Evolutionary conservation across 768 basidiomycete genomes (phyloP), one percentile per base, ranked within the genome.

Genomic region (Calocybe indica): DNA sequence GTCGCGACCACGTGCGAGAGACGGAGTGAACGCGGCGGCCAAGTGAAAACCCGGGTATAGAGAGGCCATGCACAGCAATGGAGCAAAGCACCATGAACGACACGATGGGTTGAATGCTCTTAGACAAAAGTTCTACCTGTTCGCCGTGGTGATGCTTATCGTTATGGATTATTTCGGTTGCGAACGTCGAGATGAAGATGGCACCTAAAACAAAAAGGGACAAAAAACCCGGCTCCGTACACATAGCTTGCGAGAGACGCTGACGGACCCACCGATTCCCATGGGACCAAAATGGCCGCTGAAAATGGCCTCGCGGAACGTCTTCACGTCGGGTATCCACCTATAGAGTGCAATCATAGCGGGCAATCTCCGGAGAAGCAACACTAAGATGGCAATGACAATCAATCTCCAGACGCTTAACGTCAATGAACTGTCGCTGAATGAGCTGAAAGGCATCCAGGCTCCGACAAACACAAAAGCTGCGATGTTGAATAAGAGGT

Each of bases 251-350:
- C 22, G 22, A 22, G 22, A 22, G 22, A 22, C 4, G 22, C 4
- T 4, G 22, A 22, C 22, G 22, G 14, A 64, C 74, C 54, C 50
- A 76, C 85, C 86, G 43, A 90, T 77, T 30, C 86, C 85, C 52
- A 89, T 89, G 14, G 90, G 88, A 9, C 92, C 95, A 62, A 97
- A 99, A 68, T 97, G 94, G 0, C 96, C 96, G 36, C 81, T 86
- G 65, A 99, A 99, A 3, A 94, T 54, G 0, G 96, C 95, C 66
- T 99, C 96, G 39, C 91, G 76, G 51, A 93, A 79, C 0, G 88
- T 97, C 71, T 95, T 96, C 56, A 98, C 79, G 60, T 99, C 95
- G 0, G 96, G 96, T 49, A 98, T 95, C 79, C 86, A 97, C 58
- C 72, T 83, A 69, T 95, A 96, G 36, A 94, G 62, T 0, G 79